Percentiles rank a stretch among this genome's conserved stretches.
These are phyloP conservation scores for Saraca asoca DNA, from an alignment of 331 rosid species.

Conservation along the genomic window DNA sequence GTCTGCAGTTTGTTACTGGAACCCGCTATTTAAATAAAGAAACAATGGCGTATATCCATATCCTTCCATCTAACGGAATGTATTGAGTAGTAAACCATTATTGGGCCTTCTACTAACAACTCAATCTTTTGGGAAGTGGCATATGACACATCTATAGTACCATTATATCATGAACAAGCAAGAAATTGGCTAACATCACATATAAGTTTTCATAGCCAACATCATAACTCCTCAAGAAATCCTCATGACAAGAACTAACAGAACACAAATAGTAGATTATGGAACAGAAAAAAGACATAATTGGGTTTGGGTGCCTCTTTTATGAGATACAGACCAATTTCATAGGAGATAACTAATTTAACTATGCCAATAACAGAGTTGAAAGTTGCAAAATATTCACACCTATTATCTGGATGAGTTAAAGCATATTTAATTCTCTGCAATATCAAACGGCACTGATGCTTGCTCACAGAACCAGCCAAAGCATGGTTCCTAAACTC, in stretches of 20 bases:
- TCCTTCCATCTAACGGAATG: too few species aligned
- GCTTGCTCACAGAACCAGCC: slow-evolving; percentile 99
- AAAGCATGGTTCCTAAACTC: slow-evolving; percentile 67
- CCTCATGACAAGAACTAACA: neutral
- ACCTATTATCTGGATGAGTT: slow-evolving; percentile 76
- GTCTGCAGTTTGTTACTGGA: too few species aligned
- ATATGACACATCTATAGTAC: neutral
- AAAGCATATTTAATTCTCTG: slow-evolving; percentile 90
- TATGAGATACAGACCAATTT: slow-evolving; percentile 10
- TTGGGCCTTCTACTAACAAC: too few species aligned
- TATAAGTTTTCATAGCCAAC: too few species aligned
- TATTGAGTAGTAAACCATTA: too few species aligned
- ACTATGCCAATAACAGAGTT: slow-evolving; percentile 8
- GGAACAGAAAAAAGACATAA: slow-evolving; percentile 4
- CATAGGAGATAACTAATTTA: slow-evolving; percentile 14
- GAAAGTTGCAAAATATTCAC: slow-evolving; percentile 32
- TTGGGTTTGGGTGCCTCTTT: slow-evolving; percentile 3
- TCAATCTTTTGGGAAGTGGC: slow-evolving; percentile 19
- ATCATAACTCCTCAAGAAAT: too few species aligned
- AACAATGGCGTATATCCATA: too few species aligned
- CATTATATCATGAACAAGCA: too few species aligned
- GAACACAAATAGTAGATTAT: neutral
- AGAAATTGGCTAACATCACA: too few species aligned
- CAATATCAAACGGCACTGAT: slow-evolving; percentile 88
- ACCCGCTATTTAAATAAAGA: too few species aligned